Evolutionary conservation across 345 rosid genomes (phyloP), one percentile per base, ranked within the genome.

Genomic region (Bruguiera sexangula): DNA sequence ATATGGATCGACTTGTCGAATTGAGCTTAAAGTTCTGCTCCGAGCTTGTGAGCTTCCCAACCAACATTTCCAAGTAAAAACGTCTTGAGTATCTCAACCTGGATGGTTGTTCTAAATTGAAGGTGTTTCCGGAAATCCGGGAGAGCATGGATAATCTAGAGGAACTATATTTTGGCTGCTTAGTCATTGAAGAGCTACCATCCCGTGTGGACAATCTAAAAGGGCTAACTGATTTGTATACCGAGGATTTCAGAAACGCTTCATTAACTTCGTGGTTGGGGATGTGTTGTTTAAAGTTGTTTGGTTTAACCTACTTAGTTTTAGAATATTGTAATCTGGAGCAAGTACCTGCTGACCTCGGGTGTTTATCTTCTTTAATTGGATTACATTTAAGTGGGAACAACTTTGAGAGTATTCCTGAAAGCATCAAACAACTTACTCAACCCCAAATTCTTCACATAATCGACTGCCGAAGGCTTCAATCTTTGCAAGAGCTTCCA

Each of bases 401-500:
- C 53, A 27, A 26, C 56, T 36, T 67, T 18, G 58, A 55, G 53
- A 37, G 62, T 13, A 56, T 67, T 11, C 71, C 71, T 8, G 51
- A 32, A 56, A 56, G 27, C 52, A 56, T 67, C 48, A 67, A 37
- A 11, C 63, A 56, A 24, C 71, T 67, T 57, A 36, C 21, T 8
- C 10, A 13, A 21, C 37, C 57, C 3, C 34, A 5, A 56, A 4
- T 22, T 20, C 53, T 67, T 26, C 19, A 34, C 19, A 20, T 67
- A 37, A 21, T 22, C 52, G 34, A 36, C 71, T 67, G 71, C 53
- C 34, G 1, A 50, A 67, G 36, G 29, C 71, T 67, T 31, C 57
- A 22, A 7, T 57, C 70, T 37, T 60, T 68, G 21, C 46, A 57
- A 29, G 71, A 58, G 56, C 71, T 68, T 59, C 71, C 64, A 18